phyloP scores from a whole-genome alignment of 495 filamentous ascomycete species.

The Penicillium angulare region DNA sequence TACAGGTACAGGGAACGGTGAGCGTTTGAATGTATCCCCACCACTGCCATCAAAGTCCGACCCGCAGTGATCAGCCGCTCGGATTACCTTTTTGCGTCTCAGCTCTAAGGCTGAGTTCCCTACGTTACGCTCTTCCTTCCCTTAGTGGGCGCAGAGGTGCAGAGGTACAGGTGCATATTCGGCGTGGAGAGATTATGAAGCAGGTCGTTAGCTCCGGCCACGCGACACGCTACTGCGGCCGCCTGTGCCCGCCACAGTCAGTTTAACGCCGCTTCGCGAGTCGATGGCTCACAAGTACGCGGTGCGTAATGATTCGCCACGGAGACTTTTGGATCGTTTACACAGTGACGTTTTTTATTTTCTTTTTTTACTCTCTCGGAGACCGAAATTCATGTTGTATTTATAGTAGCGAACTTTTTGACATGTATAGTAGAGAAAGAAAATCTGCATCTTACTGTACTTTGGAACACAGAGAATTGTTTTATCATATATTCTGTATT shows the following conservation, averaged over 20 bases:
- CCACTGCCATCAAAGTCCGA: not conserved
- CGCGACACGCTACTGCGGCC: slow-evolving; percentile 23
- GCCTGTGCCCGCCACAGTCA: slow-evolving; percentile 15
- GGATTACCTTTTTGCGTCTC: slow-evolving; percentile 1
- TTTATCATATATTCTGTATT: too few species aligned
- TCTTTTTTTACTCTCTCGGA: too few species aligned
- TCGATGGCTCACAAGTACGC: slow-evolving; percentile 24
- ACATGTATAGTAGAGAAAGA: too few species aligned
- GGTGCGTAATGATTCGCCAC: not conserved
- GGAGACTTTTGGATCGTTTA: not conserved
- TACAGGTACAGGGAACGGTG: not conserved
- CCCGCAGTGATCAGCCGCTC: not conserved
- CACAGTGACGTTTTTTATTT: not conserved
- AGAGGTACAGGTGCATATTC: too few species aligned
- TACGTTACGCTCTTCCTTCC: too few species aligned
- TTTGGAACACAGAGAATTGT: too few species aligned
- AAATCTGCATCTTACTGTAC: too few species aligned
- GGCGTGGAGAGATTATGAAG: slow-evolving; percentile 18
- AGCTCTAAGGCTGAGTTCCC: slow-evolving; percentile 1
- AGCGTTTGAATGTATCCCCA: slow-evolving; percentile 1
- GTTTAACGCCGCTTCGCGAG: slow-evolving; percentile 14
- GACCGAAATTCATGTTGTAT: too few species aligned
- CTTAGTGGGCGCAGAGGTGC: too few species aligned
- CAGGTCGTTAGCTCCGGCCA: slow-evolving; percentile 21
- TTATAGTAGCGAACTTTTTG: too few species aligned